Base-by-base conservation (phyloP, 768 basidiomycete species). In the Agrocybe chaxingu region DNA sequence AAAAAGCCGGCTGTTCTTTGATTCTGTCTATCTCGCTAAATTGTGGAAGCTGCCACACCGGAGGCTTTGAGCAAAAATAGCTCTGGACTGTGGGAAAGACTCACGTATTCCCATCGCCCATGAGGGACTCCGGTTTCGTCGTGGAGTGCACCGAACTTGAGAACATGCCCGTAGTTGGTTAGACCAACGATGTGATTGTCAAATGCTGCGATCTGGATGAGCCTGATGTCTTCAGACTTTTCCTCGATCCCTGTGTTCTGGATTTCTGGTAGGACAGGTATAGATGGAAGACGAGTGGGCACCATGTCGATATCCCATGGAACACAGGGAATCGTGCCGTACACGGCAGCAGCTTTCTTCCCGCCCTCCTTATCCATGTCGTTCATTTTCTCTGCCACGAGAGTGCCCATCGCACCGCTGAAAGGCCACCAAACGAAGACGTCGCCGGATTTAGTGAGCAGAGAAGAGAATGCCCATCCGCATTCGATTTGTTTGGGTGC, bases 131-230 rank as follows among this genome's bases (percentile, higher is more conserved):
- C 64, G 1, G 57, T 62, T 55, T 82, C 80, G 39, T 67, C 65
- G 1, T 68, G 66, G 35, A 84, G 72, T 31, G 71, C 56, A 12
- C 72, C 69, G 58, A 82, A 83, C 60, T 82, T 82, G 54, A 91
- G 69, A 43, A 95, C 87, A 62, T 90, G 87, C 0, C 90, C 90
- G 33, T 78, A 69, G 60, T 87, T 83, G 10, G 92, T 94, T 58
- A 98, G 69, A 9, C 87, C 94, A 51, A 96, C 69, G 24, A 97
- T 63, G 56, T 82, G 78, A 42, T 75, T 72, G 47, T 90, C 83
- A 53, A 92, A 77, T 3, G 82, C 87, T 7, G 92, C 94, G 39
- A 98, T 85, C 66, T 91, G 85, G 32, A 92, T 75, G 34, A 97
- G 74, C 62, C 74, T 66, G 63, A 40, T 62, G 49, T 32, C 65